phyloP scores from a whole-genome alignment of 129 eudicot genomes.

The Deinandra increscens region DNA sequence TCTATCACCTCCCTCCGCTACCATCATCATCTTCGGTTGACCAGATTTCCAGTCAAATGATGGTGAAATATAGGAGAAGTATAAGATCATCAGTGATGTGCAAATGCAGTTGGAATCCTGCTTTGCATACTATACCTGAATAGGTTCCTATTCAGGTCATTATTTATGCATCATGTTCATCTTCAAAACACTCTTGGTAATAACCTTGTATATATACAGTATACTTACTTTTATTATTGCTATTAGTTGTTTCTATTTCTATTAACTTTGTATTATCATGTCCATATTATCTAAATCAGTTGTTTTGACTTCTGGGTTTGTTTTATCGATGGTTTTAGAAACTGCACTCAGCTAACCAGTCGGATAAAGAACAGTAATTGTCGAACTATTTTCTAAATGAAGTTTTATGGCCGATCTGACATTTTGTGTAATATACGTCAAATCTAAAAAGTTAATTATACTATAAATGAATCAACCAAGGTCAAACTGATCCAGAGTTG shows the following conservation, averaged over 20 bases:
- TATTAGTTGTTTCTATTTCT: neutral
- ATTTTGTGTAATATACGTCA: too few species aligned
- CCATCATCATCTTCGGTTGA: neutral
- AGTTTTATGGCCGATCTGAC: too few species aligned
- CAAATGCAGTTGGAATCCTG: slow-evolving; percentile 39
- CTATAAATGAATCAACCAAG: too few species aligned
- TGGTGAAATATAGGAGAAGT: slow-evolving; percentile 15
- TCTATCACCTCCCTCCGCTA: slow-evolving; percentile 1
- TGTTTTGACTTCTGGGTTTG: neutral
- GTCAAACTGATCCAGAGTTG: too few species aligned
- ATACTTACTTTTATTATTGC: neutral
- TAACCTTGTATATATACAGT: neutral
- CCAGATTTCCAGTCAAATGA: slow-evolving; percentile 6
- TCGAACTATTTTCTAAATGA: too few species aligned
- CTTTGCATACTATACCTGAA: slow-evolving; percentile 42
- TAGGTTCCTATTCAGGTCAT: too few species aligned
- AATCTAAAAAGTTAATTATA: too few species aligned
- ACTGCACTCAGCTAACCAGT: too few species aligned
- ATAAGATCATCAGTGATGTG: slow-evolving; percentile 17
- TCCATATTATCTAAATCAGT: neutral
- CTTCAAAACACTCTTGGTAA: neutral
- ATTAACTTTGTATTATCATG: slow-evolving; percentile 3
- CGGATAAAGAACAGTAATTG: too few species aligned
- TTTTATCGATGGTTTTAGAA: too few species aligned
- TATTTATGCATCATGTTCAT: slow-evolving; percentile 1